Base-by-base conservation (phyloP, 805 yeast genomes). In the Sungouiella blattae region DNA sequence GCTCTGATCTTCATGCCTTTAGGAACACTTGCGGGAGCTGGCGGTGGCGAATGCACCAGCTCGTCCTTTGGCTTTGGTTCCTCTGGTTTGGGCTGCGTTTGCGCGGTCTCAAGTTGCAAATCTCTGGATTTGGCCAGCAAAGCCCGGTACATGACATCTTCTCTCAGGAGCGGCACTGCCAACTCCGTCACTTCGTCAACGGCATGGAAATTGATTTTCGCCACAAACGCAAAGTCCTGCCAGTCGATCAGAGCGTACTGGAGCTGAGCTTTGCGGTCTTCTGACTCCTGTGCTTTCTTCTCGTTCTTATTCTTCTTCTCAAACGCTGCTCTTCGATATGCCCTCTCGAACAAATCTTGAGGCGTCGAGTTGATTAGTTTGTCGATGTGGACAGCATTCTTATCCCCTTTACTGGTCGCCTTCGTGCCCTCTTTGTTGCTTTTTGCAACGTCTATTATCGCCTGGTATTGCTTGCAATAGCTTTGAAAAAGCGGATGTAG, bases 171-270 rank as follows among this genome's bases (percentile, higher is more conserved):
- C 0, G 95, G 86, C 7, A 53, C 47, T 0, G 75, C 68, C 33
- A 80, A 60, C 33, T 78, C 82, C 4, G 76, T 69, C 8, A 71
- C 75, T 40, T 71, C 67, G 54, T 81, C 88, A 5, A 75, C 58
- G 2, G 77, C 78, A 11, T 76, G 75, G 45, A 87, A 82, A 32
- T 71, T 78, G 11, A 88, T 67, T 2, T 81, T 77, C 32, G 80
- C 87, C 6, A 86, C 82, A 12, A 86, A 67, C 2, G 71, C 67
- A 52, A 89, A 91, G 43, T 84, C 86, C 37, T 80, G 80, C 98
- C 98, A 91, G 59, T 89, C 88, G 15, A 87, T 80, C 7, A 83
- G 74, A 0, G 89, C 87, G 59, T 72, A 86, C 27, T 74, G 80
- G 4, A 77, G 45, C 37, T 58, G 61, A 15, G 30, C 15, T 13